Percentiles rank a stretch among this genome's conserved stretches.
Evolutionary conservation across 176 grass and related monocot species (phyloP).

Genomic region (Zoysia japonica): DNA sequence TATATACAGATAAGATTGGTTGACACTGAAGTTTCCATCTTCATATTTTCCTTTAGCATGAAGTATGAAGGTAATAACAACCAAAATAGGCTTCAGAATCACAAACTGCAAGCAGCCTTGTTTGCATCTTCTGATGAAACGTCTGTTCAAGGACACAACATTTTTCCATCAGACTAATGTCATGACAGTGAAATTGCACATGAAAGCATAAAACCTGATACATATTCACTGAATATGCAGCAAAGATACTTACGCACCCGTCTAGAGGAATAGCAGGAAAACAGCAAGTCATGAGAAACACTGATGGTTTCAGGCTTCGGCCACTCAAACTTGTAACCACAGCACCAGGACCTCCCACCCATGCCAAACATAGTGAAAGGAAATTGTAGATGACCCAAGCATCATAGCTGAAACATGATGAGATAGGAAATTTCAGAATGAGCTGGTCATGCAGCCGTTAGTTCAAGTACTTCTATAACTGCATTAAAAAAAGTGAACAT

Average conservation of each 20-base stretch:
- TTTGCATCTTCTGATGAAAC: constrained; percentile 97
- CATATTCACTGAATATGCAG: constrained; percentile 2
- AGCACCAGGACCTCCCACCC: constrained; percentile 92
- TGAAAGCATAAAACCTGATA: constrained; percentile 6
- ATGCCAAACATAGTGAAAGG: constrained; percentile 86
- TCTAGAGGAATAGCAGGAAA: constrained; percentile 92
- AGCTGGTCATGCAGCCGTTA: not conserved
- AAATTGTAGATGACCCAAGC: constrained; percentile 98
- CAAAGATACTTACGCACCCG: constrained; percentile 54
- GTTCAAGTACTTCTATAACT: constrained; percentile 5
- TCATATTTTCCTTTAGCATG: constrained; percentile 89
- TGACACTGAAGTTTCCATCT: constrained; percentile 92
- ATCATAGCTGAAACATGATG: constrained; percentile 71
- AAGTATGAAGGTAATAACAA: constrained; percentile 95
- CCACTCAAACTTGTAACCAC: constrained; percentile 92
- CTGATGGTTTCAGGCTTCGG: constrained; percentile 74
- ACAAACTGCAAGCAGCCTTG: constrained; percentile 98
- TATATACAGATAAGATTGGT: constrained; percentile 96
- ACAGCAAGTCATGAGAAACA: constrained; percentile 94
- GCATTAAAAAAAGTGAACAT: constrained; percentile 8
- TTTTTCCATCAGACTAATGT: constrained; percentile 20
- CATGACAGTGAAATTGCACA: not conserved
- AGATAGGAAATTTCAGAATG: constrained; percentile 30
- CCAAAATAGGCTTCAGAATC: constrained; percentile 97
- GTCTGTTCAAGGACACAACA: constrained; percentile 50